A percentile compares a stretch with the other conserved stretches of the same genome.
phyloP scores from a whole-genome alignment of 2,329 filamentous ascomycete genomes.

The Cryphonectria radicalis region DNA sequence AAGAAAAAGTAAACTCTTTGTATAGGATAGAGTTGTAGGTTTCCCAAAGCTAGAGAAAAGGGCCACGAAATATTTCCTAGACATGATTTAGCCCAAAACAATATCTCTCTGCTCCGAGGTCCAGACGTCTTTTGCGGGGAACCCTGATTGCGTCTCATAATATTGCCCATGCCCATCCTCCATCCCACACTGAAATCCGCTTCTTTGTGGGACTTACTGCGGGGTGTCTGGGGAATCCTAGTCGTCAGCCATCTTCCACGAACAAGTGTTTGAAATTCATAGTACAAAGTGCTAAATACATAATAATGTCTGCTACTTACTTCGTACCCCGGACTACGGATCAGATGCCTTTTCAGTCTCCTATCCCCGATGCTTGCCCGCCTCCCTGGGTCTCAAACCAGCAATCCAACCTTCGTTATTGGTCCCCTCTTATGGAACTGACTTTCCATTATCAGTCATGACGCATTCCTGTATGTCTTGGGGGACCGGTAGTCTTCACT shows the following conservation, averaged over 20 bases:
- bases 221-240: conserved; percentile 16
- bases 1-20: neutral
- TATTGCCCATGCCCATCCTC: neutral
- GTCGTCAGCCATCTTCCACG: neutral
- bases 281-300: neutral
- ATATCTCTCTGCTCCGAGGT: neutral
- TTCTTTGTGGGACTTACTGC: neutral
- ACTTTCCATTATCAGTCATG: neutral
- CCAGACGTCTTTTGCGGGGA: neutral
- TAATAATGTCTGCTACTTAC: neutral
- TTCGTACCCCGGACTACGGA: neutral
- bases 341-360: neutral
- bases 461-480: neutral
- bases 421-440: neutral
- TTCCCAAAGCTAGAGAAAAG: neutral
- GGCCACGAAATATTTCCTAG: neutral
- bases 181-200: neutral
- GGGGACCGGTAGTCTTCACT: neutral
- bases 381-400: neutral
- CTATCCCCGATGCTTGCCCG: neutral
- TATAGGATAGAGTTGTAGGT: neutral
- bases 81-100: neutral
- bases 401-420: neutral
- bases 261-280: neutral
- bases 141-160: neutral